These are phyloP conservation scores for Fomitopsis schrenkii DNA, from an alignment of 1,284 basidiomycete genomes.

Conservation along the genomic window DNA sequence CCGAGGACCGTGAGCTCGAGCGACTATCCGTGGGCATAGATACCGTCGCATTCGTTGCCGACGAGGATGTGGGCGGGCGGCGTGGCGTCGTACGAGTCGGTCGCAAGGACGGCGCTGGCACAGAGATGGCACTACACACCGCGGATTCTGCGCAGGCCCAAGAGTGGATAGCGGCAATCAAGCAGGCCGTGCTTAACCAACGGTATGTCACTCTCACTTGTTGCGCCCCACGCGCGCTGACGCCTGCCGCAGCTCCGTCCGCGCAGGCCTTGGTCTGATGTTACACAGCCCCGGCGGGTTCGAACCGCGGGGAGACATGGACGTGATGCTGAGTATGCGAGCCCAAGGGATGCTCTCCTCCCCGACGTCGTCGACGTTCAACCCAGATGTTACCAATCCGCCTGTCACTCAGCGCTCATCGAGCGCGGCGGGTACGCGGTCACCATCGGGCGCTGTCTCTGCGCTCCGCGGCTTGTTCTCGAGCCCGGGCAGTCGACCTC, in stretches of 20 bases:
- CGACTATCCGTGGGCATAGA: conserved; percentile 70
- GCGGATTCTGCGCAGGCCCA: conserved; percentile 55
- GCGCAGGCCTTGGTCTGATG: conserved; percentile 57
- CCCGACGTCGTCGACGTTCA: conserved; percentile 8
- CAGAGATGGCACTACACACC: conserved; percentile 69
- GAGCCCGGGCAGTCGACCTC: conserved; percentile 37
- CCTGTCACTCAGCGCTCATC: conserved; percentile 14
- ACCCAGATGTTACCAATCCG: conserved; percentile 4
- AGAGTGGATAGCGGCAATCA: conserved; percentile 70
- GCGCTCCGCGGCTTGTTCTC: conserved; percentile 57
- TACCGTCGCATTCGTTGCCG: conserved; percentile 68
- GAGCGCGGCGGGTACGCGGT: conserved; percentile 1
- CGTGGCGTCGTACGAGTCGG: conserved; percentile 64
- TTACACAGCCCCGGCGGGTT: conserved; percentile 36
- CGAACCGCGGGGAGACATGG: conserved; percentile 72
- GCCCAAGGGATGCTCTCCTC: conserved; percentile 49
- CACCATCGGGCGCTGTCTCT: conserved; percentile 33
- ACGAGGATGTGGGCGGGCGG: conserved; percentile 61
- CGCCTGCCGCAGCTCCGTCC: conserved; percentile 45
- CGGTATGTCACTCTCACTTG: conserved; percentile 39
- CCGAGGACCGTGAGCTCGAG: conserved; percentile 65
- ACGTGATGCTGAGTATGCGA: conserved; percentile 77
- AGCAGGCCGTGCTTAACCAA: conserved; percentile 64
- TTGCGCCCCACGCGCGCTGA: background rate
- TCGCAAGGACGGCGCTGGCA: conserved; percentile 46